These are phyloP conservation scores for Dittrichia graveolens DNA, from an alignment of 129 eudicot species.

Conservation along the genomic window DNA sequence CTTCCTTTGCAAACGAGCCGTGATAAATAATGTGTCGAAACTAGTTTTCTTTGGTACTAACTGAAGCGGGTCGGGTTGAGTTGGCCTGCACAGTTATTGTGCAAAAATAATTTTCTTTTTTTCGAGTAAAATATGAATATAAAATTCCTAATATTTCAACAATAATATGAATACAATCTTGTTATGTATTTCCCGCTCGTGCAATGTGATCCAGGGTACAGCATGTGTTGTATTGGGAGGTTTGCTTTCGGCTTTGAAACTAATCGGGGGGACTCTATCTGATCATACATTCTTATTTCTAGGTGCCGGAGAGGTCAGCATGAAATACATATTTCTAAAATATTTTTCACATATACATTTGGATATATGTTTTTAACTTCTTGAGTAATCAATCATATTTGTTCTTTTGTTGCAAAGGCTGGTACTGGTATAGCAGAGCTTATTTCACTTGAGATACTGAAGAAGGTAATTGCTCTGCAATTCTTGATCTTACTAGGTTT, in stretches of 20 bases:
- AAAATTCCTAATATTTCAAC: background rate
- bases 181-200: background rate
- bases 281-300: slow-evolving; percentile 83
- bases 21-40: background rate
- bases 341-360: background rate
- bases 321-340: slow-evolving; percentile 8
- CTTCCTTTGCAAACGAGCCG: background rate
- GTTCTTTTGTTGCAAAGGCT: slow-evolving; percentile 55
- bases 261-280: slow-evolving; percentile 67
- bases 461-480: slow-evolving; percentile 47
- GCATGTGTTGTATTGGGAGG: slow-evolving; percentile 88
- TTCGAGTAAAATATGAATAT: background rate
- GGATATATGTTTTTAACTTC: background rate
- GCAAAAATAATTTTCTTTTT: background rate
- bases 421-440: slow-evolving; percentile 99
- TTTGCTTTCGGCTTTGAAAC: slow-evolving; percentile 62
- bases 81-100: background rate
- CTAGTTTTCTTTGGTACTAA: background rate
- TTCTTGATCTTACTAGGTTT: background rate
- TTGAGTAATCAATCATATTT: background rate
- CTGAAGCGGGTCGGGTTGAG: background rate
- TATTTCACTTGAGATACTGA: slow-evolving; percentile 83
- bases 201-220: slow-evolving; percentile 57
- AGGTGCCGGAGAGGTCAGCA: slow-evolving; percentile 87
- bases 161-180: background rate